phyloP scores from a whole-genome alignment of 768 basidiomycete genomes.

The Mycena chlorophos region DNA sequence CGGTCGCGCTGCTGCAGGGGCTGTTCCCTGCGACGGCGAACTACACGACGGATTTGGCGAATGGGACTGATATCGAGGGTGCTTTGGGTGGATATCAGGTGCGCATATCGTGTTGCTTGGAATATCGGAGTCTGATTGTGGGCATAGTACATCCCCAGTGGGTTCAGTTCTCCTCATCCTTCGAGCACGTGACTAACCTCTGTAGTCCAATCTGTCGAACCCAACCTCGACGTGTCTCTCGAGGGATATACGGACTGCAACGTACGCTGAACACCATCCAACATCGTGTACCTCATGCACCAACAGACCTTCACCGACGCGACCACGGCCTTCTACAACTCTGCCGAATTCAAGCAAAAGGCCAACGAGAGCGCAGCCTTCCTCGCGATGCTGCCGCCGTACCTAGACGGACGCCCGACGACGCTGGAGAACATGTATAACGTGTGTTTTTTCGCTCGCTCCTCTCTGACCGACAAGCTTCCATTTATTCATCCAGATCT shows the following conservation, averaged over 20 bases:
- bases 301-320: conserved; percentile 48
- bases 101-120: conserved; percentile 1
- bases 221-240: conserved; percentile 59
- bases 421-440: conserved; percentile 58
- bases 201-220: conserved; percentile 67
- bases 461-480: not conserved
- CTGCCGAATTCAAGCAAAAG: conserved; percentile 49
- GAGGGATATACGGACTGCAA: conserved; percentile 67
- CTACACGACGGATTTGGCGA: conserved; percentile 60
- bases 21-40: conserved; percentile 53
- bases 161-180: conserved; percentile 17
- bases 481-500: conserved; percentile 46
- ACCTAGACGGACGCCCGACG: conserved; percentile 54
- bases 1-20: conserved; percentile 68
- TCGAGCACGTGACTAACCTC: not conserved
- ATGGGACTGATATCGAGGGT: conserved; percentile 57
- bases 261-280: conserved; percentile 33
- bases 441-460: conserved; percentile 30
- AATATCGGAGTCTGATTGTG: not conserved
- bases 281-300: not conserved
- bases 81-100: conserved; percentile 69
- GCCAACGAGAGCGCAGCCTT: conserved; percentile 47
- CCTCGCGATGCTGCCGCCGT: conserved; percentile 48
- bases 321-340: conserved; percentile 56
- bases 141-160: conserved; percentile 40